Conservation (phyloP, 2,329 filamentous ascomycete species). For the Ophiocordyceps sinensis region DNA sequence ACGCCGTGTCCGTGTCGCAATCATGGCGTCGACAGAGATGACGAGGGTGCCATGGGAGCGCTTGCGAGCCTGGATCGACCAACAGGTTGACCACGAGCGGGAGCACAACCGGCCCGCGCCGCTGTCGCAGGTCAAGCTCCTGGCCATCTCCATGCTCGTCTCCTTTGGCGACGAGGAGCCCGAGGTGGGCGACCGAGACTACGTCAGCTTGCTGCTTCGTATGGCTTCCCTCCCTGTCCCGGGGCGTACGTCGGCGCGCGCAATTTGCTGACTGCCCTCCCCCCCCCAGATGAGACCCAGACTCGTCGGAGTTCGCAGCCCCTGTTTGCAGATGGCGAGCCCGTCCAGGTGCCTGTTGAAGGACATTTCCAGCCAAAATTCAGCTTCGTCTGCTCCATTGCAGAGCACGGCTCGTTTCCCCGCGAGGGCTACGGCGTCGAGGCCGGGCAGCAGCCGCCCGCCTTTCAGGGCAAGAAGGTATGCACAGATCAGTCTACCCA, state of each 20-base stretch:
- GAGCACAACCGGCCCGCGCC: conserved; percentile 16
- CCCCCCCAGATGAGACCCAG: conserved; percentile 7
- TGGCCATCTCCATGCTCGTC: conserved; percentile 26
- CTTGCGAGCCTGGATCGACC: conserved; percentile 24
- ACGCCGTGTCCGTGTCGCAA: no score
- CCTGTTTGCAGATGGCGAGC: conserved; percentile 5
- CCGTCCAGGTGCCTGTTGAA: conserved; percentile 8
- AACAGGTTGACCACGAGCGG: conserved; percentile 22
- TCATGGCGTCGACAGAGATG: background rate
- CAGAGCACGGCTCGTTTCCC: conserved; percentile 10
- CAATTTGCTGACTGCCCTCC: background rate
- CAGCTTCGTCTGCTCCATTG: conserved; percentile 12
- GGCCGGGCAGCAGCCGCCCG: conserved; percentile 12
- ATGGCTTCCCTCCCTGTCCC: no score
- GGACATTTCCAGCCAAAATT: conserved; percentile 10
- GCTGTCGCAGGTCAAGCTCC: conserved; percentile 21
- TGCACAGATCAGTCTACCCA: background rate
- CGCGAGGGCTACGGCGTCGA: conserved; percentile 19
- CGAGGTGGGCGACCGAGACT: conserved; percentile 11
- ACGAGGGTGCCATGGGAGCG: conserved; percentile 15
- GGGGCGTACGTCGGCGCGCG: no score
- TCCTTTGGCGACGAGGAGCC: conserved; percentile 14
- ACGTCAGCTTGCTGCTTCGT: conserved; percentile 16
- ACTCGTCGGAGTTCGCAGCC: conserved; percentile 2
- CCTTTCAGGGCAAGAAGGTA: conserved; percentile 33